Conservation (phyloP, 129 eudicot species). For the Deinandra increscens region DNA sequence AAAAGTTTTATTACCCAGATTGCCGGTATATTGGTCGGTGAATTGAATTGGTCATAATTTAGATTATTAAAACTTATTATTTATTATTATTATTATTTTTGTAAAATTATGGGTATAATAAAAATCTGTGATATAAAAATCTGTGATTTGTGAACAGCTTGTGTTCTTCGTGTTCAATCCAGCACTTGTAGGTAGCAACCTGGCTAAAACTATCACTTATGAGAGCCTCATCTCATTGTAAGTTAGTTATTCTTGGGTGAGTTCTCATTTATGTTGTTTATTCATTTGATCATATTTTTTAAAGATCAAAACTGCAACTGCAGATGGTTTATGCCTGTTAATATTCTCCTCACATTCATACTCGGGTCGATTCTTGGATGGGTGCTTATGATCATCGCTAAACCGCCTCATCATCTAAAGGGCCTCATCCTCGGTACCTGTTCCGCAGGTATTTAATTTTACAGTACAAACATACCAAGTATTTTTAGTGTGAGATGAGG, state of each 20-base stretch:
- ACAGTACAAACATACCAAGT: too few species aligned
- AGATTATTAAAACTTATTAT: too few species aligned
- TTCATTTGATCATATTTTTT: background rate
- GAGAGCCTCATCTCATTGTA: slow-evolving; percentile 61
- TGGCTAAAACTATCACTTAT: slow-evolving; percentile 69
- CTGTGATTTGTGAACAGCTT: slow-evolving; percentile 42
- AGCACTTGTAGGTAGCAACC: slow-evolving; percentile 68
- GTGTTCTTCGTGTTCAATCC: slow-evolving; percentile 84
- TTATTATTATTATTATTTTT: background rate
- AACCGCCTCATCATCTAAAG: slow-evolving; percentile 64
- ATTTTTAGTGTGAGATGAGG: too few species aligned
- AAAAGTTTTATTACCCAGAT: too few species aligned
- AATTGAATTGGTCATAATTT: too few species aligned
- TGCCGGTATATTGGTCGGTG: too few species aligned
- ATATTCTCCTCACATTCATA: slow-evolving; percentile 69
- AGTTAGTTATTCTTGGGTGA: slow-evolving; percentile 27
- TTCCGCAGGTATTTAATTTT: slow-evolving; percentile 57
- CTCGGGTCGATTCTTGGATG: slow-evolving; percentile 83
- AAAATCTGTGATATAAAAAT: too few species aligned
- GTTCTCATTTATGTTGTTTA: background rate
- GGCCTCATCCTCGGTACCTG: slow-evolving; percentile 78
- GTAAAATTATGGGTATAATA: background rate
- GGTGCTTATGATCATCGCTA: slow-evolving; percentile 54
- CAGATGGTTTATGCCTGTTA: slow-evolving; percentile 98
- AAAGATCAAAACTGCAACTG: background rate